Base-by-base conservation (phyloP, 257 asterid species). In the Solanum phureja region DNA sequence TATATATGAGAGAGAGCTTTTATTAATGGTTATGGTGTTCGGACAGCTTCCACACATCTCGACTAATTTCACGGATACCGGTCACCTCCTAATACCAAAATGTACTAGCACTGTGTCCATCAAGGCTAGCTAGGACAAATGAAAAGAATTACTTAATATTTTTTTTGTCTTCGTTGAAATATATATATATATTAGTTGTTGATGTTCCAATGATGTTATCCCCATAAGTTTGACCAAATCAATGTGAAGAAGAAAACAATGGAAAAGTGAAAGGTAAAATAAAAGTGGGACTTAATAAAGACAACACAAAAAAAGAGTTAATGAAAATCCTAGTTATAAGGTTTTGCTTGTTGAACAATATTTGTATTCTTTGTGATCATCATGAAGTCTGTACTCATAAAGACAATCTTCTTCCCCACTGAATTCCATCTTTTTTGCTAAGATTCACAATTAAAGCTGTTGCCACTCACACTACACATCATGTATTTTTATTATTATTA, bases 321-420 rank as follows among this genome's bases (percentile, higher is more conserved):
- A 81, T 81, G 68, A 81, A 46, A 81, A 81, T 34, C 68, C 68
- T 29, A 81, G 68, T 58, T 46, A 46, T 81, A 79, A 82, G 44
- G 69, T 31, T 49, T 82, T 49, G 86, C 86, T 82, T 82, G 86
- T 82, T 49, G 29, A 82, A 31, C 69, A 82, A 82, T 76, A 82
- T 82, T 49, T 82, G 69, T 82, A 27, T 82, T 82, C 86, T 82
- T 49, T 49, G 86, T 49, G 37, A 60, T 82, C 69, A 82, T 49
- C 44, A 82, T 82, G 86, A 82, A 82, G 31, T 27, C 69, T 82
- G 68, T 49, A 46, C 85, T 82, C 85, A 82, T 82, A 18, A 82
- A 62, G 69, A 82, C 86, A 82, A 82, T 82, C 86, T 82, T 82
- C 86, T 49, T 82, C 86, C 86, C 86, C 86, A 82, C 86, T 82